A percentile compares a stretch with the other conserved stretches of the same genome.
Evolutionary conservation across 169 alveolate genomes (phyloP).

Genomic region (Eimeria tenella): DNA sequence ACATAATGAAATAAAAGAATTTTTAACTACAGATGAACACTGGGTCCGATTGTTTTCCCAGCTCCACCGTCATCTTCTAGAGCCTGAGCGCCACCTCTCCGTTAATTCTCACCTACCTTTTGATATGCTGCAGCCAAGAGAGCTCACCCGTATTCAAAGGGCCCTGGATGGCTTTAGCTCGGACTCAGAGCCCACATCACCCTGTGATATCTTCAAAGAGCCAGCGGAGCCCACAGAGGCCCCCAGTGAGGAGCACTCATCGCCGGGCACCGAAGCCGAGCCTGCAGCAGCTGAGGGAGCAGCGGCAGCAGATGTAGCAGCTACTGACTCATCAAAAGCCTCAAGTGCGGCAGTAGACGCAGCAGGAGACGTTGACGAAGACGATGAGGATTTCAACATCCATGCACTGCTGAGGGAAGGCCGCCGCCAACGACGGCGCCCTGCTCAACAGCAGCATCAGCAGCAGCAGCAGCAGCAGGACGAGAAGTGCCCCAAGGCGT

Average conservation of each 20-base stretch:
- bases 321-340: neutral
- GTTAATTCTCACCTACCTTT: neutral
- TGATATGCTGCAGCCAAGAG: neutral
- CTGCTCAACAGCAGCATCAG: neutral
- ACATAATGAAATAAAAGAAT: too few species aligned
- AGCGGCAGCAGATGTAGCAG: neutral
- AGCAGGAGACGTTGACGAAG: neutral
- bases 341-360: neutral
- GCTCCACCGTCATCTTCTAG: too few species aligned
- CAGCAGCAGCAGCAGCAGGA: neutral
- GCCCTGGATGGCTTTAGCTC: conserved; percentile 6
- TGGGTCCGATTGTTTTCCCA: too few species aligned
- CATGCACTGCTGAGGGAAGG: neutral
- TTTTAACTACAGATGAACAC: too few species aligned
- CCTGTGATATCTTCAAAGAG: neutral
- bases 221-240: neutral
- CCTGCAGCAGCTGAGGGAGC: neutral
- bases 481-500: neutral
- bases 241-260: neutral
- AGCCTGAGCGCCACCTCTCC: too few species aligned
- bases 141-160: neutral
- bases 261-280: neutral
- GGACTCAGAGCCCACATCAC: neutral
- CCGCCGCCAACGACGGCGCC: neutral
- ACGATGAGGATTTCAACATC: neutral